Conservation (phyloP, 306 rosid genomes). For the Sindora glabra region DNA sequence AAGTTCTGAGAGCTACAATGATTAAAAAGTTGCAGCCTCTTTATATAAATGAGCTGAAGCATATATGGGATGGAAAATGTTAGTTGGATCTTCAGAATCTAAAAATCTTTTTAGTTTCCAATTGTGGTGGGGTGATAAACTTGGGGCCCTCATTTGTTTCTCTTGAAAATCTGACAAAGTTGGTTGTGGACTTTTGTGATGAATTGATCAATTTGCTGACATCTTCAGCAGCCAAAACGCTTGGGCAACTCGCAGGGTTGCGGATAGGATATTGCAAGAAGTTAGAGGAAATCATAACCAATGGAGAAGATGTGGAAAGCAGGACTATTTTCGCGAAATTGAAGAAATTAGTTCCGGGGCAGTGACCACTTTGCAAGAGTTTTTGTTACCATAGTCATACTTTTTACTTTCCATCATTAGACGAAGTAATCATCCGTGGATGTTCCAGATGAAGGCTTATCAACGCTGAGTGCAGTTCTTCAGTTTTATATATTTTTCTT, state of each 20-base stretch:
- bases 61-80: background rate
- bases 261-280: accelerated
- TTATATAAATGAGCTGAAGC: background rate
- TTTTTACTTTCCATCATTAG: background rate
- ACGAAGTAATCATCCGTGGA: background rate
- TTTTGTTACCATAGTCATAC: background rate
- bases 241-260: background rate
- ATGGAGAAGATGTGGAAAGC: background rate
- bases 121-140: background rate
- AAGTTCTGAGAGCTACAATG: background rate
- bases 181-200: accelerated
- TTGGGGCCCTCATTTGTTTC: background rate
- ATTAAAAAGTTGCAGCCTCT: background rate
- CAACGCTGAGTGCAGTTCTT: no score
- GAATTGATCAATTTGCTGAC: background rate
- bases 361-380: background rate
- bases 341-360: accelerated
- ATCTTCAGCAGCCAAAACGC: background rate
- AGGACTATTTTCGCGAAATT: background rate
- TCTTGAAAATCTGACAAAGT: background rate
- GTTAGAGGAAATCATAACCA: background rate
- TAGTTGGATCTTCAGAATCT: background rate
- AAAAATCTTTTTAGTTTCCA: background rate
- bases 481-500: background rate
- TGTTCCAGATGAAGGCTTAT: background rate